Evolutionary conservation across 2,329 filamentous ascomycete genomes (phyloP), one percentile per base, ranked within the genome.

Genomic region (Alternaria viburni): DNA sequence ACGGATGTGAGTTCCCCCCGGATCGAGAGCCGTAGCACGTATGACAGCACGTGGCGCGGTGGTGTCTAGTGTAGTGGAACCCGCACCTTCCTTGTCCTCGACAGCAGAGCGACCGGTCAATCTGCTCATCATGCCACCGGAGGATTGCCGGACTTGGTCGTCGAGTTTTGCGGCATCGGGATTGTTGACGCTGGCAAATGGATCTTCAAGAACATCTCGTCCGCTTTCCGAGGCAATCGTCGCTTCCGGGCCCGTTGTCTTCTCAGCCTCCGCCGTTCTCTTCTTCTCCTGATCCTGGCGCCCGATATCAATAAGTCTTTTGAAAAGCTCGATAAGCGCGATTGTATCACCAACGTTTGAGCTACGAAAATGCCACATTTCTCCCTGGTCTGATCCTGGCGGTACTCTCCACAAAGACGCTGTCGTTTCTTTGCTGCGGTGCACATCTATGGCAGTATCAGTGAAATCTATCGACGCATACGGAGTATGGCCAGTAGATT

Each of bases 241-340:
- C 1, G 32, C 2, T 10, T 41, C 4, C 4, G 15, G 15, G 32
- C 2, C 4, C 8, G 15, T 17, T 41, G 15, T 6, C 15, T 10
- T 4, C 1, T 10, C 32, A 17, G 11, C 5, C 36, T 17, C 36
- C 2, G n/a, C n/a, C 3, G 4, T 5, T 1, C 1, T 6, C 3
- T 11, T 41, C n/a, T 17, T 41, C n/a, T 17, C 9, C 36, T 9
- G 36, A 1, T 41, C n/a, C 8, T 11, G n/a, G 3, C 36, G 8
- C 1, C n/a, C 9, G 5, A 8, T 8, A 41, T 41, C 5, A 12
- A 59, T 28, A 3, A 55, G 59, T 13, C 55, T 32, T 25, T 56
- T 51, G 25, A 71, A 44, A 45, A 58, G 55, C 1, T 50, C 45
- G 17, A 66, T 30, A 8, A 72, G 25, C 15, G 43, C 45, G 3